Percentiles rank a stretch among this genome's conserved stretches.
These are phyloP conservation scores for Fusarium falciforme DNA, from an alignment of 2,329 filamentous ascomycete species.

Conservation along the genomic window DNA sequence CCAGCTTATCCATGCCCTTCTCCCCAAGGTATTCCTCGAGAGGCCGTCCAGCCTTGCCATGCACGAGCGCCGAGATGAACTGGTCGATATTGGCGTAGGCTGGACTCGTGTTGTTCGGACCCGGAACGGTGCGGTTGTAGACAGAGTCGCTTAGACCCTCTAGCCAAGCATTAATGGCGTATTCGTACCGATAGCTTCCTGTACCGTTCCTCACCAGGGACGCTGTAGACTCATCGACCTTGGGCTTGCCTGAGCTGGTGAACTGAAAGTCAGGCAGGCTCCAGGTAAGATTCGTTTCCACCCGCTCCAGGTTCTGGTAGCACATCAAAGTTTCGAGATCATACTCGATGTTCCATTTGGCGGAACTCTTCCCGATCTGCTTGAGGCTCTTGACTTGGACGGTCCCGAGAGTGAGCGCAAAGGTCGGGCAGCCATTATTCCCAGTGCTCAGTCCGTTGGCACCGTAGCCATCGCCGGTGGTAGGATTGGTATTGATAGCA, in stretches of 20 bases:
- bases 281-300: conserved; percentile 37
- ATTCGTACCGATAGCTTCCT: conserved; percentile 30
- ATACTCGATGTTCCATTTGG: conserved; percentile 26
- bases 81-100: conserved; percentile 31
- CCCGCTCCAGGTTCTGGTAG: conserved; percentile 40
- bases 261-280: conserved; percentile 32
- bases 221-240: conserved; percentile 22
- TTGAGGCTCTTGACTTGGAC: conserved; percentile 4
- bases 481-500: conserved; percentile 31
- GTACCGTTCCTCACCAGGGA: conserved; percentile 5
- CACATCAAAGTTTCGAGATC: conserved; percentile 38
- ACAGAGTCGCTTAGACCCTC: conserved; percentile 28
- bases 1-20: conserved; percentile 25
- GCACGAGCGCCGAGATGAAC: conserved; percentile 34
- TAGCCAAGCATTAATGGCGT: conserved; percentile 35
- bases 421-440: conserved; percentile 25
- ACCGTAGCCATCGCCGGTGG: conserved; percentile 18
- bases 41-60: conserved; percentile 15
- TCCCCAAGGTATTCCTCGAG: conserved; percentile 27
- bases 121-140: conserved; percentile 29
- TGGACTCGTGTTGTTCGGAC: conserved; percentile 14
- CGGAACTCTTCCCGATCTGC: conserved; percentile 12
- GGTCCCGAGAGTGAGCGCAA: conserved; percentile 28
- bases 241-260: conserved; percentile 9
- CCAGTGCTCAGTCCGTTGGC: conserved; percentile 16